Evolutionary conservation across 345 rosid genomes (phyloP).

Genomic region (Populus deltoides): DNA sequence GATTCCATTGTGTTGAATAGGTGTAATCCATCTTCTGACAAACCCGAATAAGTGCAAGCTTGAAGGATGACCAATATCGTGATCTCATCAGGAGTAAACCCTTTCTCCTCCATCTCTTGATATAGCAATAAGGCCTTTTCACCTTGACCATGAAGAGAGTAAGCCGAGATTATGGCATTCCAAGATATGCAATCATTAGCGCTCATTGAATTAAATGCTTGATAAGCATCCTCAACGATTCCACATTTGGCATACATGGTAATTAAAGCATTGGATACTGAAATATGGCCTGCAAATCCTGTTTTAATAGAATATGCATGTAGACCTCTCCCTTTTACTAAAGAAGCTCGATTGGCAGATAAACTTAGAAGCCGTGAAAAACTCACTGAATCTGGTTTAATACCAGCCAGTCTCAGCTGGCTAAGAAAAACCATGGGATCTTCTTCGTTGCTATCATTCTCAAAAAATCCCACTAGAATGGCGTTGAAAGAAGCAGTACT

Average conservation of each 20-base stretch:
- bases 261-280: conserved; percentile 27
- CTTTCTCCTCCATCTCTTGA: conserved; percentile 24
- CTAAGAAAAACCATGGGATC: conserved; percentile 28
- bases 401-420: conserved; percentile 19
- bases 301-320: conserved; percentile 33
- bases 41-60: conserved; percentile 32
- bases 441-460: conserved; percentile 19
- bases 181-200: conserved; percentile 29
- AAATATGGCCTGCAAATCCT: conserved; percentile 22
- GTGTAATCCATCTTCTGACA: conserved; percentile 27
- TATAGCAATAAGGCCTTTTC: conserved; percentile 24
- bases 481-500: conserved; percentile 28
- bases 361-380: conserved; percentile 31
- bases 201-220: conserved; percentile 19
- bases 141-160: conserved; percentile 34
- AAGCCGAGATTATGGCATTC: conserved; percentile 37
- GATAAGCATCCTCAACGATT: conserved; percentile 19
- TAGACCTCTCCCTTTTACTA: conserved; percentile 25
- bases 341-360: conserved; percentile 28
- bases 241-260: conserved; percentile 43
- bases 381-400: conserved; percentile 24
- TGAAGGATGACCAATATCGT: conserved; percentile 32
- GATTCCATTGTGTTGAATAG: conserved; percentile 27
- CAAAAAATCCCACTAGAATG: conserved; percentile 23
- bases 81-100: conserved; percentile 23